phyloP scores from a whole-genome alignment of 106 monocot genomes.

The Iris macrosiphon region DNA sequence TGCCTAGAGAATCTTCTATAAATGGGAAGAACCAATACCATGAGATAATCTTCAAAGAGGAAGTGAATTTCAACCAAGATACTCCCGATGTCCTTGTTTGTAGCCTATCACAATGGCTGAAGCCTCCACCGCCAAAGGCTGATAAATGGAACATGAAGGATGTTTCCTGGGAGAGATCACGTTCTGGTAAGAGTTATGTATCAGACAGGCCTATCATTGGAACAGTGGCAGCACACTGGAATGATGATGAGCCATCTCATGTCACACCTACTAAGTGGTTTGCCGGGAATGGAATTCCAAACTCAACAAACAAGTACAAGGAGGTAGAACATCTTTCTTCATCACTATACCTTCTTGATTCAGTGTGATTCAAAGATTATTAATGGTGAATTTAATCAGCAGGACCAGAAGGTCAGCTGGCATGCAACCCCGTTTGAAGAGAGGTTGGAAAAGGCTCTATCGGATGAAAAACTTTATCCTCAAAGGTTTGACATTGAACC shows the following conservation, averaged over 20 bases:
- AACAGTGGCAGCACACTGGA: constrained; percentile 75
- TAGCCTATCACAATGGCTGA: constrained; percentile 65
- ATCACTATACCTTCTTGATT: neutral
- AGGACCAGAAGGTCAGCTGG: constrained; percentile 93
- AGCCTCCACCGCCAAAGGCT: constrained; percentile 24
- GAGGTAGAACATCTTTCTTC: constrained; percentile 43
- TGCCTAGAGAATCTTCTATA: neutral
- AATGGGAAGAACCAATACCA: neutral
- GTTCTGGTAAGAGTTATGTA: constrained; percentile 33
- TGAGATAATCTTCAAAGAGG: neutral
- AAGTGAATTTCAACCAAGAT: neutral
- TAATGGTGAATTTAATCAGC: constrained; percentile 5
- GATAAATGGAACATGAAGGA: constrained; percentile 2
- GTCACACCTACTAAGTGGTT: constrained; percentile 49
- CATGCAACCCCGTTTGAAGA: constrained; percentile 91
- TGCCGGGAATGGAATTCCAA: constrained; percentile 98
- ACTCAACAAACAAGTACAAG: constrained; percentile 93
- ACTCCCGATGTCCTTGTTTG: constrained; percentile 16
- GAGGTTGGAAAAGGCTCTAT: constrained; percentile 81
- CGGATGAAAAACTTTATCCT: constrained; percentile 50
- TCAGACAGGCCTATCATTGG: constrained; percentile 78
- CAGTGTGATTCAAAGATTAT: neutral
- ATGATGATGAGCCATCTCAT: constrained; percentile 35
- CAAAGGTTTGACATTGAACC: constrained; percentile 22
- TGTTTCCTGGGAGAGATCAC: constrained; percentile 19